Conservation (phyloP, 2,329 filamentous ascomycete species). For the Macroventuria anomochaeta region DNA sequence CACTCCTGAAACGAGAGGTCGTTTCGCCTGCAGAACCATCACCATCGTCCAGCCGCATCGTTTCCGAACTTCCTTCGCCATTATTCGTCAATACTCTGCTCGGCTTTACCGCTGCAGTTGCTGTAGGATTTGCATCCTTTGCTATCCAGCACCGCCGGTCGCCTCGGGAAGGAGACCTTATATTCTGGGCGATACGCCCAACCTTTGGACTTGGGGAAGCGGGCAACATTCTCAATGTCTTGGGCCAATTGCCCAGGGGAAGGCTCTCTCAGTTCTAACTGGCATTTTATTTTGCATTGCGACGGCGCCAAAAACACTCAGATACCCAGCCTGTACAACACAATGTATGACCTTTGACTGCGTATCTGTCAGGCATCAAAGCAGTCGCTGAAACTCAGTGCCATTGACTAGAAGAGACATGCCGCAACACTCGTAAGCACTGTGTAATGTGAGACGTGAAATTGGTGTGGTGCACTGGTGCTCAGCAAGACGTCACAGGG, state of each 20-base stretch:
- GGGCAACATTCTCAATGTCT: constrained; percentile 40
- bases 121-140: constrained; percentile 35
- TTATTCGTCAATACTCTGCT: constrained; percentile 34
- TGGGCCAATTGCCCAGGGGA: constrained; percentile 34
- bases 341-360: background rate
- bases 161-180: constrained; percentile 40
- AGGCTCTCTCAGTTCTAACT: constrained; percentile 22
- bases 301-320: constrained; percentile 13
- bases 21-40: constrained; percentile 18
- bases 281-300: constrained; percentile 16
- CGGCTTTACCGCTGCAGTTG: constrained; percentile 28
- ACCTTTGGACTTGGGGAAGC: constrained; percentile 39
- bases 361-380: background rate
- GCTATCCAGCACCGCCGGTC: constrained; percentile 43
- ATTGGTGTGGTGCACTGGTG: background rate
- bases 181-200: constrained; percentile 45
- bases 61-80: constrained; percentile 40
- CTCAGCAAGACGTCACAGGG: constrained; percentile 12
- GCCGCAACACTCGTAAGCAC: constrained; percentile 1
- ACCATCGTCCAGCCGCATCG: constrained; percentile 11
- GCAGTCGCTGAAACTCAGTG: background rate
- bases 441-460: constrained; percentile 3
- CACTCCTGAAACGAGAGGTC: constrained; percentile 17
- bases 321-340: constrained; percentile 20
- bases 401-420: constrained; percentile 1